A percentile compares a stretch with the other conserved stretches of the same genome.
Evolutionary conservation across 2,329 filamentous ascomycete species (phyloP).

Genomic region (Camptophora hylomeconis): DNA sequence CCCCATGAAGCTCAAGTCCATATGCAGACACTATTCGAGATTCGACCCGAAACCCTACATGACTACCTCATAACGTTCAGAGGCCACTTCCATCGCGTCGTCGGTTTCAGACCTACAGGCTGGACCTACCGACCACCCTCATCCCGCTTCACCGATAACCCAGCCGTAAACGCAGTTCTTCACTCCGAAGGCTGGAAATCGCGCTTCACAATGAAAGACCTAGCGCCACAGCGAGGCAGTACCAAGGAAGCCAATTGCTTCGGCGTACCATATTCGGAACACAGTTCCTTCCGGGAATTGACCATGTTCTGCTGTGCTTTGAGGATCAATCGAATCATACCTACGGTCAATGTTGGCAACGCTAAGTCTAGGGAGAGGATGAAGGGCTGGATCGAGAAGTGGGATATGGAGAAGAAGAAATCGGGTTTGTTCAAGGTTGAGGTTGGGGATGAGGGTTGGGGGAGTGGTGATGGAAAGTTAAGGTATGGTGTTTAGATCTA

Average conservation of each 20-base stretch:
- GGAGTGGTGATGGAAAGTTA: constrained; percentile 13
- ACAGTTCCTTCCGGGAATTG: constrained; percentile 86
- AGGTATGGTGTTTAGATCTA: constrained; percentile 13
- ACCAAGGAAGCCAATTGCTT: constrained; percentile 75
- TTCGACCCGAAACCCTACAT: constrained; percentile 75
- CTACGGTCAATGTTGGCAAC: constrained; percentile 77
- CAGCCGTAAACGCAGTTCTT: constrained; percentile 52
- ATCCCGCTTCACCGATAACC: constrained; percentile 48
- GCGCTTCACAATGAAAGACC: constrained; percentile 55
- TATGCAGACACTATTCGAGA: constrained; percentile 93
- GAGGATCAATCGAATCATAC: constrained; percentile 77
- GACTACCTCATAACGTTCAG: constrained; percentile 75
- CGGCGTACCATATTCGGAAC: constrained; percentile 90
- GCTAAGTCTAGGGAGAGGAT: constrained; percentile 51
- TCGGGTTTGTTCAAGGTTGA: constrained; percentile 43
- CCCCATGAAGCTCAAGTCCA: constrained; percentile 84
- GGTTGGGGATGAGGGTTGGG: constrained; percentile 20
- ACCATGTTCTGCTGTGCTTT: constrained; percentile 85
- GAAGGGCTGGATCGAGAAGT: constrained; percentile 53
- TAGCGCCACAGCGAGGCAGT: constrained; percentile 72
- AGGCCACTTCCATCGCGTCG: constrained; percentile 69
- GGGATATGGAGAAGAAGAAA: constrained; percentile 49
- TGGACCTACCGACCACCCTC: constrained; percentile 79
- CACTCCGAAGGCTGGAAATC: constrained; percentile 61
- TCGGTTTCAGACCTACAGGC: constrained; percentile 83